These are phyloP conservation scores for Ganoderma lingzhi DNA, from an alignment of 1,284 basidiomycete species.

Conservation along the genomic window DNA sequence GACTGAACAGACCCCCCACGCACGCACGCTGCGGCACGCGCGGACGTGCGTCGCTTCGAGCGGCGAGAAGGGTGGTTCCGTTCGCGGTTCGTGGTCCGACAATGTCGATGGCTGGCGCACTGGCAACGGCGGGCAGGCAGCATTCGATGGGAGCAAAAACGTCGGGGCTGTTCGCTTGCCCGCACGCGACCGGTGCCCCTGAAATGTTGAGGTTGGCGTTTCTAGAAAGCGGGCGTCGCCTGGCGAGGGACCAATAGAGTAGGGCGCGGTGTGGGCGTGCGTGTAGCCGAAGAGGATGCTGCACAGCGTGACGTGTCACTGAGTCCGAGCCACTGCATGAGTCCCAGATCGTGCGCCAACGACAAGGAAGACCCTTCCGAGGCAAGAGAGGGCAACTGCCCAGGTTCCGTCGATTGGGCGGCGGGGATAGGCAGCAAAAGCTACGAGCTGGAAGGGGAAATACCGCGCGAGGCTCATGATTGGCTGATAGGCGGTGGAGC, in stretches of 20 bases:
- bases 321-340: neutral
- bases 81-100: no score
- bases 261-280: conserved; percentile 1
- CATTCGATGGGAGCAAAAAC: conserved; percentile 4
- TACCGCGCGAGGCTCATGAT: neutral
- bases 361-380: neutral
- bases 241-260: conserved; percentile 1
- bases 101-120: neutral
- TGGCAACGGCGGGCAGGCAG: neutral
- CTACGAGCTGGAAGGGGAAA: neutral
- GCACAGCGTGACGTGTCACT: conserved; percentile 9
- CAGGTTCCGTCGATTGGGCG: neutral
- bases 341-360: neutral
- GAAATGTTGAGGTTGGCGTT: neutral
- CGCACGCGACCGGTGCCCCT: conserved; percentile 1
- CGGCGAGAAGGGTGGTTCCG: neutral
- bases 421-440: conserved; percentile 4
- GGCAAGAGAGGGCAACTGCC: neutral
- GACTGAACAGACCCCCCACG: neutral
- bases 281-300: conserved; percentile 7
- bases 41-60: neutral
- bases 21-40: neutral
- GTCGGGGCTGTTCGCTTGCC: neutral
- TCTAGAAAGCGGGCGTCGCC: neutral
- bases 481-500: neutral